Percentiles rank a stretch among this genome's conserved stretches.
Conservation (phyloP, 2,329 filamentous ascomycete species). For the Monilinia polystroma region DNA sequence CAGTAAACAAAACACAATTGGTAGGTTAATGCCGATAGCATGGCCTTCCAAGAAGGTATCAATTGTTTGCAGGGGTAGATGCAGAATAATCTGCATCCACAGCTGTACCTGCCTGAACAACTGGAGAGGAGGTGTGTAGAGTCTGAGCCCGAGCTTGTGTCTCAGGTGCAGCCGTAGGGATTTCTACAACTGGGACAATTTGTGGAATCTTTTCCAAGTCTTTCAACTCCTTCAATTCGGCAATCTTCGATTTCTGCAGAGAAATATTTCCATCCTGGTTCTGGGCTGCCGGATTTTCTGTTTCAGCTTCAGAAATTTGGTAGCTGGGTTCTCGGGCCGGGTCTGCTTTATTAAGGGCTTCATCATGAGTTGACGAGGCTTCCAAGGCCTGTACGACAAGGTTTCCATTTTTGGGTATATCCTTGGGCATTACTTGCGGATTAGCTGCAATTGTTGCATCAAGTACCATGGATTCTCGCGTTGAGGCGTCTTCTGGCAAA, state of each 20-base stretch:
- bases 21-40: not conserved
- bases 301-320: not conserved
- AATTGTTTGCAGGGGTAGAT: constrained; percentile 1
- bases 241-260: no score
- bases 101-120: not conserved
- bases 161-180: not conserved
- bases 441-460: not conserved
- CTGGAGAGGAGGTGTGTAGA: not conserved
- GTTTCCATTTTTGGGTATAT: not conserved
- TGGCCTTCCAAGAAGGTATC: not conserved
- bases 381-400: not conserved
- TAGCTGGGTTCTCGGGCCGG: not conserved
- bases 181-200: constrained; percentile 7
- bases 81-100: not conserved
- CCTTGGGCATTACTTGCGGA: not conserved
- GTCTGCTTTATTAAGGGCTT: not conserved
- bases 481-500: not conserved
- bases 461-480: not conserved
- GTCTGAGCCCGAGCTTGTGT: constrained; percentile 1
- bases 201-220: not conserved
- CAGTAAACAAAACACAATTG: not conserved
- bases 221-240: not conserved
- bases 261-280: not conserved
- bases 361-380: not conserved
- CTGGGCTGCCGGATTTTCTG: not conserved